Conservation (phyloP, 139 green algal genomes). For the Chlamydomonas schloesseri region DNA sequence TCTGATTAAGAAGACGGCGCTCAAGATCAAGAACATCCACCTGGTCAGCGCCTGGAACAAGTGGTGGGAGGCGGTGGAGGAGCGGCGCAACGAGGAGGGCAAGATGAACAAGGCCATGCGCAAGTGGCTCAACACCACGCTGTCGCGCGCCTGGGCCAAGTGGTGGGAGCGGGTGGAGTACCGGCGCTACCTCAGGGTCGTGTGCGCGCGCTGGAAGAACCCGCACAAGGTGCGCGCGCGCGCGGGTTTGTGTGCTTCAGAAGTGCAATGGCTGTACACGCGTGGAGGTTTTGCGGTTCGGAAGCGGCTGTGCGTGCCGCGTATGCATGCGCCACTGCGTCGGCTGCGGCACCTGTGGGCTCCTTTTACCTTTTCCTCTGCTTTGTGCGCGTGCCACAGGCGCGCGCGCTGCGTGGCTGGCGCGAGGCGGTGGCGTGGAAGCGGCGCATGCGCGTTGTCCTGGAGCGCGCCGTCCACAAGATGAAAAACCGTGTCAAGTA, state of each 20-base stretch:
- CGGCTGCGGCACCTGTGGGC: too few species aligned
- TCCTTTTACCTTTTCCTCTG: too few species aligned
- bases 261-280: too few species aligned
- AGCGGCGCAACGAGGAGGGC: constrained; percentile 26
- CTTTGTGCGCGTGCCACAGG: too few species aligned
- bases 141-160: constrained; percentile 56
- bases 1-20: constrained; percentile 55
- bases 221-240: constrained; percentile 53
- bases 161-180: constrained; percentile 54
- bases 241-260: background rate
- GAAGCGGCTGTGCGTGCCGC: too few species aligned
- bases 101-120: constrained; percentile 20
- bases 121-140: constrained; percentile 43
- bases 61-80: constrained; percentile 60
- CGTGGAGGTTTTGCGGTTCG: too few species aligned
- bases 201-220: constrained; percentile 67
- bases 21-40: constrained; percentile 61
- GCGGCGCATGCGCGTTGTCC: constrained; percentile 58
- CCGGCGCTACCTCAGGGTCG: constrained; percentile 47
- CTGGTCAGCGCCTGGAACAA: constrained; percentile 59
- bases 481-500: constrained; percentile 42
- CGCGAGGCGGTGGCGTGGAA: constrained; percentile 48
- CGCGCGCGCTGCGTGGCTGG: constrained; percentile 59
- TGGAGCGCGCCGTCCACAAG: constrained; percentile 40
- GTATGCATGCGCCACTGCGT: too few species aligned